A percentile compares a stretch with the other conserved stretches of the same genome.
These are phyloP conservation scores for Glycine tomentella DNA, from an alignment of 306 rosid species.

Conservation along the genomic window DNA sequence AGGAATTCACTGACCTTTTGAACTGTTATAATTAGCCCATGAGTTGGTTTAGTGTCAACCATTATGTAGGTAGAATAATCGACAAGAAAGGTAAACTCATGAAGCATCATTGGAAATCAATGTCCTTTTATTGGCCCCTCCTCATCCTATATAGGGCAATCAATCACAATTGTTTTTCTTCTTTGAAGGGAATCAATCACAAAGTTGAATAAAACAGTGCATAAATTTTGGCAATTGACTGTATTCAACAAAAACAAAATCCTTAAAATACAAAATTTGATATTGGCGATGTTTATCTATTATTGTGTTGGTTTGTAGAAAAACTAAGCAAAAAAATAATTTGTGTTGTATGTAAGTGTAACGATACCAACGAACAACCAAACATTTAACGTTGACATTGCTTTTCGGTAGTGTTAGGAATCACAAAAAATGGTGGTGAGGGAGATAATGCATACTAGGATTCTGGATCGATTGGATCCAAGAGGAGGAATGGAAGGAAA, in stretches of 20 bases:
- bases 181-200: slow-evolving; percentile 10
- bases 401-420: too few relatives aligned
- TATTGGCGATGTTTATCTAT: background rate
- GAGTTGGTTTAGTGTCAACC: background rate
- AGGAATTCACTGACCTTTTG: background rate
- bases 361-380: background rate
- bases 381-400: background rate
- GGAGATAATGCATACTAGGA: too few relatives aligned
- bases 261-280: background rate
- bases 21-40: slow-evolving; percentile 21
- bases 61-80: background rate
- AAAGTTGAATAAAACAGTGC: background rate
- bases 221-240: background rate
- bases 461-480: too few relatives aligned
- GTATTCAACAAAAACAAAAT: background rate
- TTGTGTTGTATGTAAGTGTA: background rate
- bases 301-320: background rate
- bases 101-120: slow-evolving; percentile 26
- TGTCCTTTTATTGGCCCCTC: slow-evolving; percentile 8
- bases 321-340: background rate
- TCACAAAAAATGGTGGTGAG: too few relatives aligned
- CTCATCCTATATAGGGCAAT: slow-evolving; percentile 31
- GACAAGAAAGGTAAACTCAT: slow-evolving; percentile 30
- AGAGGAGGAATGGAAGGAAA: too few relatives aligned
- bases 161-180: background rate